Evolutionary conservation across 208 protist species (phyloP).

Genomic region (Trypanosoma vivax): DNA sequence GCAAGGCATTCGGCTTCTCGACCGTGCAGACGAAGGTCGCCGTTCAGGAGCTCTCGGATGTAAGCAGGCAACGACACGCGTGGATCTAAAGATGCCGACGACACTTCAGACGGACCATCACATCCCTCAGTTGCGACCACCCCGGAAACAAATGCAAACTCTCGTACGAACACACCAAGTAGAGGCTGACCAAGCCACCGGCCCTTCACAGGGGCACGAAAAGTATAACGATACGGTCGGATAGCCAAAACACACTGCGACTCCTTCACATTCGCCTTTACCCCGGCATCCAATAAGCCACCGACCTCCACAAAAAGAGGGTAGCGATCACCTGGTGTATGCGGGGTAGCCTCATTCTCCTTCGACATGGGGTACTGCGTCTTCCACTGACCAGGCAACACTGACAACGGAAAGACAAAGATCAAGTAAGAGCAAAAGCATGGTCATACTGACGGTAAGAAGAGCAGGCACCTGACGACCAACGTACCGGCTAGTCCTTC

Average conservation of each 20-base stretch:
- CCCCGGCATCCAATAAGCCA: not conserved
- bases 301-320: not conserved
- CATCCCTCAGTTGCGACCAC: not conserved
- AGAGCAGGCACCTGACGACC: too few species aligned
- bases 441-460: not conserved
- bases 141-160: conserved; percentile 79
- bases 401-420: too few species aligned
- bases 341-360: not conserved
- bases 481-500: too few species aligned
- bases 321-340: conserved; percentile 20
- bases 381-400: too few species aligned
- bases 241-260: conserved; percentile 35
- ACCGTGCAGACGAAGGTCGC: conserved; percentile 51
- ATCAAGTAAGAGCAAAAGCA: not conserved
- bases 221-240: conserved; percentile 81
- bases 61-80: conserved; percentile 52
- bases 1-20: conserved; percentile 65
- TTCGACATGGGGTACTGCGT: not conserved
- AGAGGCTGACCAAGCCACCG: conserved; percentile 85
- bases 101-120: not conserved
- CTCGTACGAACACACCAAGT: conserved; percentile 70
- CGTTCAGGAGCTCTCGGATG: conserved; percentile 59
- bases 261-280: not conserved
- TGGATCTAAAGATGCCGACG: conserved; percentile 26
- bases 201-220: conserved; percentile 81